A percentile compares a stretch with the other conserved stretches of the same genome.
Conservation (phyloP, 139 green algal genomes). For the Picocystis salinarum region DNA sequence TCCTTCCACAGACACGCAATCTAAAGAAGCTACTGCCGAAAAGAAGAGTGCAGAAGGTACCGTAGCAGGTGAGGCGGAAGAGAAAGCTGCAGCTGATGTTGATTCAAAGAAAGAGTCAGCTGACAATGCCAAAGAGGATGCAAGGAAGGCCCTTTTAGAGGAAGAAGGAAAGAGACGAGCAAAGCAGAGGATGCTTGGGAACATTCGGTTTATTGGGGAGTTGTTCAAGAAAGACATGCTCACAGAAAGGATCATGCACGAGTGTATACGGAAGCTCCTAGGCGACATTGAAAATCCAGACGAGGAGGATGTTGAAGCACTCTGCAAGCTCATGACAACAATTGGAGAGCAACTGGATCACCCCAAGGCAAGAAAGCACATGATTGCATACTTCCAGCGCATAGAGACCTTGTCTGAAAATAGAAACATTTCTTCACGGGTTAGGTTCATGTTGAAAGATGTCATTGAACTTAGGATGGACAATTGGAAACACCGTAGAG, state of each 20-base stretch:
- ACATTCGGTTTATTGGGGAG: conserved; percentile 97
- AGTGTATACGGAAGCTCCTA: conserved; percentile 58
- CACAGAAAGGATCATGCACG: conserved; percentile 94
- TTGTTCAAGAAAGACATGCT: conserved; percentile 87
- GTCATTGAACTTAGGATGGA: conserved; percentile 24
- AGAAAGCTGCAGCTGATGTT: background rate
- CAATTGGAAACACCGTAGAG: conserved; percentile 45
- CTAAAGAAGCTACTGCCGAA: conserved; percentile 28
- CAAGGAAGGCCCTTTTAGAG: background rate
- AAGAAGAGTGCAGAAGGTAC: background rate
- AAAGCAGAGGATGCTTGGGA: conserved; percentile 60
- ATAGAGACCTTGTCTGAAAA: conserved; percentile 34
- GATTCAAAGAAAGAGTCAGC: background rate
- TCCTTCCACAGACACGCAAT: conserved; percentile 18
- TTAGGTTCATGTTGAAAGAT: conserved; percentile 62
- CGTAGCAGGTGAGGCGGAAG: conserved; percentile 13
- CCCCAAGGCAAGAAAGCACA: conserved; percentile 25
- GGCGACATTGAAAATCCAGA: conserved; percentile 26
- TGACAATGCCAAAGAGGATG: background rate
- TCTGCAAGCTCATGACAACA: conserved; percentile 89
- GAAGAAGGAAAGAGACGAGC: background rate
- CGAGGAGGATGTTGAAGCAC: conserved; percentile 85
- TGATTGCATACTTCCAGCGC: conserved; percentile 70
- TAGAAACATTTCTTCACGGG: conserved; percentile 41
- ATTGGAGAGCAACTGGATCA: conserved; percentile 25